Base-by-base conservation (phyloP, 257 asterid species). In the Fraxinus excelsior region DNA sequence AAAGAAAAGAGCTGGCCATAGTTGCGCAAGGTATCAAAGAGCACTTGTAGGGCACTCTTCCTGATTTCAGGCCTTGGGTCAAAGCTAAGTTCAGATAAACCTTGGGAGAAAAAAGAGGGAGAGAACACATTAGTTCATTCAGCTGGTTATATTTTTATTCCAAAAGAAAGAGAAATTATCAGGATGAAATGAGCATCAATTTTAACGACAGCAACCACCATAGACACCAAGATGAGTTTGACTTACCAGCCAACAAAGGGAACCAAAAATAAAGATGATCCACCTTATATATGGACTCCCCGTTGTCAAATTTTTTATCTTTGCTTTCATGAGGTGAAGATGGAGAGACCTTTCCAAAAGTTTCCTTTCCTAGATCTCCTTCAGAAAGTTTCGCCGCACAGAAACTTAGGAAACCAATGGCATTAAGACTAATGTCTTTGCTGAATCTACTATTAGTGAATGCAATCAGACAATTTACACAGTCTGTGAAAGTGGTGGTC, bases 341-440 rank as follows among this genome's bases (percentile, higher is more conserved):
- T 44, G 92, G 93, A 71, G 96, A 76, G 42, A 84, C 67, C 78
- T 75, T 85, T 73, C 80, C 90, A 79, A 85, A 82, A 85, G 80
- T 80, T 82, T 89, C 92, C 79, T 83, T 86, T 87, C 94, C 96
- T 31, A 96, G 82, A 66, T 87, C 94, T 72, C 98, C 99, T 85
- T 91, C 99, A 77, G 98, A 97, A 79, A 96, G 99, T 87, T 93
- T 96, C 69, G 94, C 89, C 16, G 99, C 98, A 93, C 98, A 96
- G 80, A 83, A 92, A 64, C 87, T 97, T 81, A 96, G 97, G 92
- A 96, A 93, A 66, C 94, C 91, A 88, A 96, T 93, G 83, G 99
- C 99, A 73, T 90, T 93, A 70, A 96, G 98, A 88, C 99, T 96
- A 72, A 96, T 91, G 73, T 96, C 99, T 80, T 88, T 90, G 91